phyloP scores from a whole-genome alignment of 2,329 filamentous ascomycete genomes.

The Colletotrichum sp. region DNA sequence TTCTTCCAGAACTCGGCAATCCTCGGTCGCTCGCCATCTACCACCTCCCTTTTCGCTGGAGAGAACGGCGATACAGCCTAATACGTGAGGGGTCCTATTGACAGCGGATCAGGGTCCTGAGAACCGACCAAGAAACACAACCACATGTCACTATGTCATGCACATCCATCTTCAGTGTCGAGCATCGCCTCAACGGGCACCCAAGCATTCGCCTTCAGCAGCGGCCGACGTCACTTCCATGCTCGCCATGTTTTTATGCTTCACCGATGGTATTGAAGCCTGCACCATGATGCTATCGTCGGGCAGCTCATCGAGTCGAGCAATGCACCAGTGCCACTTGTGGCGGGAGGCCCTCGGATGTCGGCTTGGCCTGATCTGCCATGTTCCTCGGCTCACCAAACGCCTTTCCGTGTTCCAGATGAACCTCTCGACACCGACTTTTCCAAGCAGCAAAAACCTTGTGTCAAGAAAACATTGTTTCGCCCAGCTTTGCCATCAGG shows the following conservation, averaged over 20 bases:
- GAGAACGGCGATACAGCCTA: not conserved
- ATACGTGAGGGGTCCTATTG: not conserved
- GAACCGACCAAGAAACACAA: not conserved
- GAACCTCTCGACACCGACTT: not conserved
- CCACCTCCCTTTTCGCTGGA: not conserved
- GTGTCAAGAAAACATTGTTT: not conserved
- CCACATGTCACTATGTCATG: not conserved
- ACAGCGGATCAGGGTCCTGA: not conserved
- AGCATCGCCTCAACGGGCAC: constrained; percentile 5
- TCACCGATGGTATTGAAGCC: not conserved
- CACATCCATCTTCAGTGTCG: not conserved
- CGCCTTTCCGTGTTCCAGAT: constrained; percentile 3
- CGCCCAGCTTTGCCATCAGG: not conserved
- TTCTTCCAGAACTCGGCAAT: constrained; percentile 1
- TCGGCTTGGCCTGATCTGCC: not conserved
- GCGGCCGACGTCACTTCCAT: constrained; percentile 11
- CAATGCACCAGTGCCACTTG: not conserved
- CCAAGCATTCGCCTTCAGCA: not conserved
- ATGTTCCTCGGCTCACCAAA: not conserved
- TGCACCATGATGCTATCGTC: constrained; percentile 1
- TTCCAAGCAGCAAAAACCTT: not conserved
- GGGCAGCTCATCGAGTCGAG: not conserved
- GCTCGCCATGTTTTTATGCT: not conserved
- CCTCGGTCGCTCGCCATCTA: not conserved
- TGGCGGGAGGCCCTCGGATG: not conserved